These are phyloP conservation scores for Chaetomiaceae sp. DNA, from an alignment of 2,329 filamentous ascomycete species.

Conservation along the genomic window DNA sequence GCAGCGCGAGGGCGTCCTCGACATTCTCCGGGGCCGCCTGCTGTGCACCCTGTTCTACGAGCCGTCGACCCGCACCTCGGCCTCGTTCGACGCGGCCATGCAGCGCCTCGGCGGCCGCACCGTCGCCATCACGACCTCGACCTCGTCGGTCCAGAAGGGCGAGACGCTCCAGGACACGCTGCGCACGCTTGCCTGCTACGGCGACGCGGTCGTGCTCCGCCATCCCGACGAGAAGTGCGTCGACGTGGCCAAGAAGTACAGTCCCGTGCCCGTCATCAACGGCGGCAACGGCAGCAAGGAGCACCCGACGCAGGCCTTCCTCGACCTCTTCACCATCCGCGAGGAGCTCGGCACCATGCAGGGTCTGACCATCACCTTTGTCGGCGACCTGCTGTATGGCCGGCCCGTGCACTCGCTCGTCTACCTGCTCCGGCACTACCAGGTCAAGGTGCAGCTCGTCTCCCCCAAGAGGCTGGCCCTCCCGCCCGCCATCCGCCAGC, in stretches of 20 bases:
- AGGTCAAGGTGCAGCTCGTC: conserved; percentile 89
- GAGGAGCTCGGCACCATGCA: conserved; percentile 96
- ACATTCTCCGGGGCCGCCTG: conserved; percentile 79
- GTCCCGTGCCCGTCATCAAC: conserved; percentile 90
- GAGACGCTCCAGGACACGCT: conserved; percentile 92
- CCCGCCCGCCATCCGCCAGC: conserved; percentile 67
- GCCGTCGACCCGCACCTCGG: conserved; percentile 90
- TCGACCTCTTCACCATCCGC: conserved; percentile 97
- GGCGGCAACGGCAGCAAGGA: conserved; percentile 94
- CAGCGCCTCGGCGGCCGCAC: conserved; percentile 90
- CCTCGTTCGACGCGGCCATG: conserved; percentile 97
- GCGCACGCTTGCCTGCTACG: conserved; percentile 89
- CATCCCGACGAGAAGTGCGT: conserved; percentile 82
- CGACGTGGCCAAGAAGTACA: conserved; percentile 79
- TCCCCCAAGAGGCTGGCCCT: conserved; percentile 74
- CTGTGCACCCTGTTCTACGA: conserved; percentile 96
- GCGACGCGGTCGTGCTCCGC: conserved; percentile 91
- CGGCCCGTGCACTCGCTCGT: conserved; percentile 93
- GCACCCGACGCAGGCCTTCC: conserved; percentile 95
- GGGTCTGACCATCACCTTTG: conserved; percentile 92
- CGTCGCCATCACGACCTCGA: conserved; percentile 72
- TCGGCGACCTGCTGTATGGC: conserved; percentile 88
- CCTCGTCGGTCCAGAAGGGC: conserved; percentile 90
- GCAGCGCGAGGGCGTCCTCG: conserved; percentile 83
- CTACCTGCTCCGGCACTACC: conserved; percentile 91